These are phyloP conservation scores for Paecilomyces variotii DNA, from an alignment of 2,329 filamentous ascomycete genomes.

Conservation along the genomic window DNA sequence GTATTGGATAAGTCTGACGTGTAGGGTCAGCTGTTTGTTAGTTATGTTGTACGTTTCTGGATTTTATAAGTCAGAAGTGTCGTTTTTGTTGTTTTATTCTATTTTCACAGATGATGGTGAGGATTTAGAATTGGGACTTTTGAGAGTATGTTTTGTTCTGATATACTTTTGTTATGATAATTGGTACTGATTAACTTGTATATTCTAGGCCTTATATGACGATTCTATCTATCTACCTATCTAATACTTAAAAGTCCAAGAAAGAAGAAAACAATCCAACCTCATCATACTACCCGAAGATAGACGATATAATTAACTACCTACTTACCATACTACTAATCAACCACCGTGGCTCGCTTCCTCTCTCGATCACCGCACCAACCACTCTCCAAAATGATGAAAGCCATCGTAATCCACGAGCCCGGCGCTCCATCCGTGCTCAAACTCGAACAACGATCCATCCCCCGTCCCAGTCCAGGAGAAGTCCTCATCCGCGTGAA, in stretches of 20 bases:
- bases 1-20: background rate
- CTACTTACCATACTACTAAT: background rate
- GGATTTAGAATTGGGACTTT: background rate
- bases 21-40: no score
- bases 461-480: constrained; percentile 29
- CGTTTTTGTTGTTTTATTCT: background rate
- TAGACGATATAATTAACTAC: no score
- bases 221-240: no score
- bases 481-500: constrained; percentile 37
- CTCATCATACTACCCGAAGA: background rate
- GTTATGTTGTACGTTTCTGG: no score
- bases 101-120: background rate
- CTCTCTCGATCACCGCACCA: background rate
- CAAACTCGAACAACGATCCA: constrained; percentile 29
- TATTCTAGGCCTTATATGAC: no score
- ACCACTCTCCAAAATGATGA: constrained; percentile 27
- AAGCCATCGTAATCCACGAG: constrained; percentile 35
- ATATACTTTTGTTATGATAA: background rate
- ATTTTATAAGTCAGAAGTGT: no score
- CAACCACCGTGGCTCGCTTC: background rate
- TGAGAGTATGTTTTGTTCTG: background rate
- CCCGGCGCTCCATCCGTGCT: constrained; percentile 35
- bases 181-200: no score
- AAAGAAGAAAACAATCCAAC: background rate
- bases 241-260: no score